Conservation (phyloP, 2,329 filamentous ascomycete species). For the Ceratocystis colombiana region DNA sequence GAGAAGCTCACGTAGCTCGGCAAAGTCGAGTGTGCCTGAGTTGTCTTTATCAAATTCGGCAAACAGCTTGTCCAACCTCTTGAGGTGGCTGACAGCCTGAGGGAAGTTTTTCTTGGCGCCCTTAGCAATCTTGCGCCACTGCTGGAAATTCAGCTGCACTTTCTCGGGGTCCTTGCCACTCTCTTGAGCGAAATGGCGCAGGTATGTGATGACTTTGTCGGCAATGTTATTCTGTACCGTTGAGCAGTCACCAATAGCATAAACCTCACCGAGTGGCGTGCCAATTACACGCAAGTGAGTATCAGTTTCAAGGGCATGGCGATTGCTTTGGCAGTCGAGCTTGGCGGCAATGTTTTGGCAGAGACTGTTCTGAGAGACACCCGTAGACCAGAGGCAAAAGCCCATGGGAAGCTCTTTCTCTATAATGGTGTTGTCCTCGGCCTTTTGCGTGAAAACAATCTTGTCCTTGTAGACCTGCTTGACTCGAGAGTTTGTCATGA, state of each 20-base stretch:
- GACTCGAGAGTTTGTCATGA: slow-evolving; percentile 86
- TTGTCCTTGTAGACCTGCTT: slow-evolving; percentile 75
- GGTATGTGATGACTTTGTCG: slow-evolving; percentile 79
- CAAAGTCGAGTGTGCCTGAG: slow-evolving; percentile 85
- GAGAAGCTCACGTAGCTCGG: slow-evolving; percentile 78
- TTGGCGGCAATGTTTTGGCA: slow-evolving; percentile 67
- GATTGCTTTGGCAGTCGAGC: slow-evolving; percentile 71
- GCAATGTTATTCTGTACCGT: slow-evolving; percentile 97
- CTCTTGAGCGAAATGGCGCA: slow-evolving; percentile 83
- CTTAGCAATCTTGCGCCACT: slow-evolving; percentile 78
- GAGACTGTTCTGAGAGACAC: slow-evolving; percentile 77
- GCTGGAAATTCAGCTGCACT: slow-evolving; percentile 73
- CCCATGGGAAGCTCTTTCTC: slow-evolving; percentile 91
- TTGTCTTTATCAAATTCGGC: slow-evolving; percentile 86
- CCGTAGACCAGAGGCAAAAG: slow-evolving; percentile 96
- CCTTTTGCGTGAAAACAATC: slow-evolving; percentile 80
- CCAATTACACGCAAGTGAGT: slow-evolving; percentile 82
- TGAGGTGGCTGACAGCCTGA: slow-evolving; percentile 76
- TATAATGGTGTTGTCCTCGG: slow-evolving; percentile 59
- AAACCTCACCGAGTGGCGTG: slow-evolving; percentile 84
- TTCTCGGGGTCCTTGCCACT: slow-evolving; percentile 80
- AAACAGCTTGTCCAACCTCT: slow-evolving; percentile 83
- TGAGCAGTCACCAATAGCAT: slow-evolving; percentile 89
- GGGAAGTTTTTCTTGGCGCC: slow-evolving; percentile 84
- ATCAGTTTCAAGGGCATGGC: slow-evolving; percentile 87